These are phyloP conservation scores for Omphalea diandra DNA, from an alignment of 441 rosid species.

Conservation along the genomic window DNA sequence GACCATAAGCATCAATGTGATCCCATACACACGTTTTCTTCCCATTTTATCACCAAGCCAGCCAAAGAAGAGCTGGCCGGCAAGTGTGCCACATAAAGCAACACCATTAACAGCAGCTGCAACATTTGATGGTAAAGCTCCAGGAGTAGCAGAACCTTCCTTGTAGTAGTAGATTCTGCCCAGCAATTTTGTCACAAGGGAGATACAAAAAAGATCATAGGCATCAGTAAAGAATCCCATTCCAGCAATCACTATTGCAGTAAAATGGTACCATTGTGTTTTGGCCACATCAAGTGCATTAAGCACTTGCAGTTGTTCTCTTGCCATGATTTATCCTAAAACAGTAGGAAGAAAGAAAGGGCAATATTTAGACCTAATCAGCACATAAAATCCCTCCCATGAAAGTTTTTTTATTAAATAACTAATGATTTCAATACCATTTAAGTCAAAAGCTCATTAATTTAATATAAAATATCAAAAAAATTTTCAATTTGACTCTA, in stretches of 20 bases:
- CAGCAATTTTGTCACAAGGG: constrained; percentile 72
- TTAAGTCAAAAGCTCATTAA: no score
- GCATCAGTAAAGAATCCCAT: constrained; percentile 94
- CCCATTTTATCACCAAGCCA: constrained; percentile 86
- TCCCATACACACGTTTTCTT: constrained; percentile 75
- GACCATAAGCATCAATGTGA: constrained; percentile 72
- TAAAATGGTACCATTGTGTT: constrained; percentile 84
- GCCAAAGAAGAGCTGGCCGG: constrained; percentile 84
- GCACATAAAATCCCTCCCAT: no score
- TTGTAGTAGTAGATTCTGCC: constrained; percentile 72
- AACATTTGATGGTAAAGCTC: constrained; percentile 63
- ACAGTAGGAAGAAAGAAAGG: no score
- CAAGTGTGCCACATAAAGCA: constrained; percentile 66
- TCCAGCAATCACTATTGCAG: constrained; percentile 73
- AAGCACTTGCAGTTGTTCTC: constrained; percentile 49
- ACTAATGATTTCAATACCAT: no score
- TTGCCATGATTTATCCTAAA: no score
- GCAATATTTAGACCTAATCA: no score
- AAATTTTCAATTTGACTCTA: no score
- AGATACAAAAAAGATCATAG: constrained; percentile 77
- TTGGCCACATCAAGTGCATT: constrained; percentile 72
- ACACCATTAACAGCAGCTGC: constrained; percentile 83
- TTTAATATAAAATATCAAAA: no score
- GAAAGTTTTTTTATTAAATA: no score
- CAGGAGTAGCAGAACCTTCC: constrained; percentile 60